phyloP scores from a whole-genome alignment of 1,284 basidiomycete genomes.

The Papiliotrema nemorosa region DNA sequence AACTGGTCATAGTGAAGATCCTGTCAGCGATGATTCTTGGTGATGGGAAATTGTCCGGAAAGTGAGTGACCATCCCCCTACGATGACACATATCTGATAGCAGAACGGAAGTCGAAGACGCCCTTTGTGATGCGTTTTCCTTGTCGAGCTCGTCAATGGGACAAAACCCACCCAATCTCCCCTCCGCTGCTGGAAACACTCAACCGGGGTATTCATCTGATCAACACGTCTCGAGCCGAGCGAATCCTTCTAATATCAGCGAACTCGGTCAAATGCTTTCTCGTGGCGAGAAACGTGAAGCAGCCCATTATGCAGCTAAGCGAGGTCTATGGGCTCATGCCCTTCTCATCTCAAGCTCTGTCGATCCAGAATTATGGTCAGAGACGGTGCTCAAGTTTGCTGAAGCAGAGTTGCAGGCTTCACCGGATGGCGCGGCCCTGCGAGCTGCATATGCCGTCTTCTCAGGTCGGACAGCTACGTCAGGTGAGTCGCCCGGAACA shows the following conservation, averaged over 20 bases:
- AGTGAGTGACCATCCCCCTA: slow-evolving; percentile 53
- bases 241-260: slow-evolving; percentile 59
- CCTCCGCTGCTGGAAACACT: not conserved
- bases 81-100: not conserved
- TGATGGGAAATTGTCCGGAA: slow-evolving; percentile 77
- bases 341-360: slow-evolving; percentile 86
- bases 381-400: slow-evolving; percentile 85
- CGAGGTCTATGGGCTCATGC: slow-evolving; percentile 94
- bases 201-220: slow-evolving; percentile 8
- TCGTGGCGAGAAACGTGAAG: slow-evolving; percentile 77
- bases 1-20: slow-evolving; percentile 68
- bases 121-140: not conserved
- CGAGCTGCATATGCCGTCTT: slow-evolving; percentile 81
- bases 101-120: slow-evolving; percentile 2
- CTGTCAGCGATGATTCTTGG: slow-evolving; percentile 77
- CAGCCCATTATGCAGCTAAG: slow-evolving; percentile 82
- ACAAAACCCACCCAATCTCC: not conserved
- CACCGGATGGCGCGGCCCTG: slow-evolving; percentile 45
- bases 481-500: slow-evolving; percentile 55
- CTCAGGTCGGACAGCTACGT: slow-evolving; percentile 64
- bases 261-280: slow-evolving; percentile 75
- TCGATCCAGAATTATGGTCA: slow-evolving; percentile 91
- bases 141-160: not conserved
- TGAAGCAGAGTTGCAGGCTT: slow-evolving; percentile 64
- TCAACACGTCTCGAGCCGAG: slow-evolving; percentile 12